Evolutionary conservation across 1,284 basidiomycete genomes (phyloP), one percentile per base, ranked within the genome.

Genomic region (Testicularia cyperi): DNA sequence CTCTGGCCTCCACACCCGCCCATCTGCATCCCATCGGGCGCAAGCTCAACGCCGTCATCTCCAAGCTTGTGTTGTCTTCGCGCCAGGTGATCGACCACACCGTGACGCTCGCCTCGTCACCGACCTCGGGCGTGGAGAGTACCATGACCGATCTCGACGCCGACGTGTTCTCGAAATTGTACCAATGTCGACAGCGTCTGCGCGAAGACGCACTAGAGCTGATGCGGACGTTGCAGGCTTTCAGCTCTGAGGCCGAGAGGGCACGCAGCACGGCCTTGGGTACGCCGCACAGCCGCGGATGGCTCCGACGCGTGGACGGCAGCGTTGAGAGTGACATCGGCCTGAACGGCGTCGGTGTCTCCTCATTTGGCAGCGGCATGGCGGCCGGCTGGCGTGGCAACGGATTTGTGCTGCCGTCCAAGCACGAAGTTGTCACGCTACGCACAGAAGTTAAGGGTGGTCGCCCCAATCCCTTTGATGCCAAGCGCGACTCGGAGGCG

Each of bases 31-130:
- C 72, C 2, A 65, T 74, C 20, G 76, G 79, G 21, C 77, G 78
- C 24, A 80, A 80, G 41, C 77, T 81, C 37, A 79, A 77, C 14
- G 77, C 78, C 0, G 78, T 78, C 6, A 72, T 81, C 13, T 79
- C 80, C 18, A 80, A 79, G 45, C 74, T 81, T 15, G 74, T 78
- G 10, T 72, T 81, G 3, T 78, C 78, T 9, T 70, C 78, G 7
- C 76, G 80, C 4, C 78, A 80, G 26, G 70, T 75, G 31, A 71
- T 75, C 37, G 68, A 70, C 23, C 63, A 68, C 35, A 56, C 52
- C 14, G 52, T 62, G 37, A 62, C 58, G 6, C 58, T 62, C 4
- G 47, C 52, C 20, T 62, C 58, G 2, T 62, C 58, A 31, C 58
- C 52, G 1, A 56, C 58, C 13, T 55, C 58, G 8, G 29, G 47